Percentiles rank a stretch among this genome's conserved stretches.
Evolutionary conservation across 495 filamentous ascomycete species (phyloP).

Genomic region (Filosporella fistucella): DNA sequence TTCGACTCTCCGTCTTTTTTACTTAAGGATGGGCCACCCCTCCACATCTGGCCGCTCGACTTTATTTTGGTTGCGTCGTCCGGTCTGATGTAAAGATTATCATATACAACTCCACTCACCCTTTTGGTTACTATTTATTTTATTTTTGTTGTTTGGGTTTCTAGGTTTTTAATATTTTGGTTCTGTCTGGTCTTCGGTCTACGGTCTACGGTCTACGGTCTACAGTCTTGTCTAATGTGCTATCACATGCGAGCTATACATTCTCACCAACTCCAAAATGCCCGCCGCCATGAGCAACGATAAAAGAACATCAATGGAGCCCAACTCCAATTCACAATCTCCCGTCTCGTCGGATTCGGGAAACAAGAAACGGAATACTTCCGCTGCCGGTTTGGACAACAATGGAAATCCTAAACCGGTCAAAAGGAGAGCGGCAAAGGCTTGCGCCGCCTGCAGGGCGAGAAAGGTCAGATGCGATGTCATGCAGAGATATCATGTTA

Average conservation of each 20-base stretch:
- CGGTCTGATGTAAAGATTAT: too few species aligned
- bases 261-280: background rate
- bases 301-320: constrained; percentile 2
- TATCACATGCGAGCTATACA: background rate
- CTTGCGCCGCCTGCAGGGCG: constrained; percentile 80
- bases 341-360: constrained; percentile 4
- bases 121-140: too few species aligned
- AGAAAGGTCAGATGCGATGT: constrained; percentile 95
- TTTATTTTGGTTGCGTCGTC: too few species aligned
- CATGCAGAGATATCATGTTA: constrained; percentile 37
- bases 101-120: too few species aligned
- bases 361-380: constrained; percentile 13
- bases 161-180: background rate
- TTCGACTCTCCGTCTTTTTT: too few species aligned
- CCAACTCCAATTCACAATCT: constrained; percentile 12
- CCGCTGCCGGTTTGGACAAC: constrained; percentile 5
- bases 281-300: background rate
- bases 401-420: constrained; percentile 44
- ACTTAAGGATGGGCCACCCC: too few species aligned
- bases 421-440: constrained; percentile 81
- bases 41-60: too few species aligned
- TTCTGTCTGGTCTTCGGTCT: too few species aligned
- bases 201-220: too few species aligned
- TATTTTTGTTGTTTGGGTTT: background rate
- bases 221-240: too few species aligned